Percentiles rank a stretch among this genome's conserved stretches.
Evolutionary conservation across 2,329 filamentous ascomycete genomes (phyloP).

Genomic region (Aspergillus neotritici): DNA sequence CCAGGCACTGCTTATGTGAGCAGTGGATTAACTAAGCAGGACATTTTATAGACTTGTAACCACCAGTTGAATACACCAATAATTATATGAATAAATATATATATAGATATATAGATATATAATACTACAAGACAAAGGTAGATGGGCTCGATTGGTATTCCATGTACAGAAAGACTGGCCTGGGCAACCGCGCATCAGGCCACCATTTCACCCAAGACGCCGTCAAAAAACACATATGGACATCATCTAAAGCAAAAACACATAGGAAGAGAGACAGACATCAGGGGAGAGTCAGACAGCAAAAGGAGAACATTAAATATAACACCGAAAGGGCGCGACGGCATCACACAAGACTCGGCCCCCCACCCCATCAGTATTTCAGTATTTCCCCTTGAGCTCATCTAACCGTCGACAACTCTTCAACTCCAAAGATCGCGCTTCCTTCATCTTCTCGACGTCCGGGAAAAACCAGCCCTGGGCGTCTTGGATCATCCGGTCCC

Average conservation of each 20-base stretch:
- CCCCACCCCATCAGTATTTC: slow-evolving; percentile 4
- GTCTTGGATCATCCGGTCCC: slow-evolving; percentile 65
- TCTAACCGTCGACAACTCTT: slow-evolving; percentile 54
- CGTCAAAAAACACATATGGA: slow-evolving; percentile 3
- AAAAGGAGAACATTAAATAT: slow-evolving; percentile 1
- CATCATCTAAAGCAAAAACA: slow-evolving; percentile 1
- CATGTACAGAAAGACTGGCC: too few species aligned
- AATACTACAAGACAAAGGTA: too few species aligned
- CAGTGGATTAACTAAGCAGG: slow-evolving; percentile 20
- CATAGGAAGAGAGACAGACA: slow-evolving; percentile 1
- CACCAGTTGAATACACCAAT: too few species aligned
- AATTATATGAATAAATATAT: too few species aligned
- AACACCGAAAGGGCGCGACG: not conserved
- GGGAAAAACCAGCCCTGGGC: slow-evolving; percentile 84
- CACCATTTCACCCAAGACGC: too few species aligned
- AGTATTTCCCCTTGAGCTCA: slow-evolving; percentile 41
- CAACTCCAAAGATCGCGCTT: slow-evolving; percentile 59
- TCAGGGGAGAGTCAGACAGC: slow-evolving; percentile 6
- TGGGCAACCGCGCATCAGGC: too few species aligned
- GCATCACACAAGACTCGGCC: too few species aligned
- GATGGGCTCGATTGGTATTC: too few species aligned
- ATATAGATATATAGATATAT: too few species aligned
- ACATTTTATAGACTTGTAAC: slow-evolving; percentile 1
- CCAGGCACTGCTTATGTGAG: slow-evolving; percentile 1
- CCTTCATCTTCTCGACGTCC: slow-evolving; percentile 71